These are phyloP conservation scores for Cicer chorassanicum DNA, from an alignment of 306 rosid species.

Conservation along the genomic window DNA sequence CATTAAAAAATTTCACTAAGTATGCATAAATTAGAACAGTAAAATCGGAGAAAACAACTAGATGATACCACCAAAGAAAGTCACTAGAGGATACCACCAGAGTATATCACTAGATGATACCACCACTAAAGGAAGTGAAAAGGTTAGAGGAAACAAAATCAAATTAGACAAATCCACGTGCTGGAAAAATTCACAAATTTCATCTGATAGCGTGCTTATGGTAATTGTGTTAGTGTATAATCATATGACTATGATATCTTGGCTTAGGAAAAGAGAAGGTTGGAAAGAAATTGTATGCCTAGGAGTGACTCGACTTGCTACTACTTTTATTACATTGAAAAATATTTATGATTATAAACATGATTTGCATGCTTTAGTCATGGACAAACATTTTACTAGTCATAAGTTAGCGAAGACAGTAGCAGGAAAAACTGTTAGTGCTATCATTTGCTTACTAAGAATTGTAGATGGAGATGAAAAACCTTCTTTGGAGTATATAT, in stretches of 20 bases:
- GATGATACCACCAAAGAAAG: too few species aligned
- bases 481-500: neutral
- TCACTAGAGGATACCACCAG: too few species aligned
- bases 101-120: too few species aligned
- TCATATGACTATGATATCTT: neutral
- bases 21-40: too few species aligned
- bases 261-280: neutral
- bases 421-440: neutral
- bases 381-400: neutral
- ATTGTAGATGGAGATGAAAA: neutral
- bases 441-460: neutral
- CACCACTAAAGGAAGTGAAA: too few species aligned
- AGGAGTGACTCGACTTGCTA: neutral
- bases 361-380: neutral
- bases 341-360: too few species aligned
- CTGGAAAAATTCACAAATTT: too few species aligned
- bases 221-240: neutral
- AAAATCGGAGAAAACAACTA: too few species aligned
- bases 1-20: too few species aligned
- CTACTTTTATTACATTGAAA: neutral
- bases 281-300: neutral
- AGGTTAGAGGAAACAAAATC: too few species aligned
- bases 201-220: too few species aligned
- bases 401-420: neutral
- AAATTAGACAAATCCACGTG: too few species aligned